Evolutionary conservation across 305 asterid species (phyloP).

Genomic region (Fraxinus ornus): DNA sequence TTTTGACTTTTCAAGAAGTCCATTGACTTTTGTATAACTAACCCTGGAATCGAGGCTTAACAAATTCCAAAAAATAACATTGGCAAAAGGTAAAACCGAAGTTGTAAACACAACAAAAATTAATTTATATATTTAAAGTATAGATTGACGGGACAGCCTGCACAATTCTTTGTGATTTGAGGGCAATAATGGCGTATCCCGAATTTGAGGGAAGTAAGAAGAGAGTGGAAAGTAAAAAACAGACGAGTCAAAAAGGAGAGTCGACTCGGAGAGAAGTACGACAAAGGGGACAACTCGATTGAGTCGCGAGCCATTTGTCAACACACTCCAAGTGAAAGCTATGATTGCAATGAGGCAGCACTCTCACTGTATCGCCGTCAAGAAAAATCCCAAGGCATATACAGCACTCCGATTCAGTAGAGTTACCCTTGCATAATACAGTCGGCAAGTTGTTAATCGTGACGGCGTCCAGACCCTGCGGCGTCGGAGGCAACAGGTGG

Average conservation of each 20-base stretch:
- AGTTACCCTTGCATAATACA: conserved; percentile 28
- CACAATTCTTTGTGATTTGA: not conserved
- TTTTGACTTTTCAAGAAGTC: too few species aligned
- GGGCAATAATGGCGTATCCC: conserved; percentile 18
- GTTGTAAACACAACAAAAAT: not conserved
- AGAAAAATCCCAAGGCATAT: conserved; percentile 63
- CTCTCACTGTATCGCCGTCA: conserved; percentile 64
- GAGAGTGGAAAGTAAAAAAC: not conserved
- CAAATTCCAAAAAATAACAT: not conserved
- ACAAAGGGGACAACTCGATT: conserved; percentile 79
- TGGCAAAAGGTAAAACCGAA: not conserved
- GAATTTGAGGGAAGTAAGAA: conserved; percentile 16
- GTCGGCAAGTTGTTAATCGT: conserved; percentile 49
- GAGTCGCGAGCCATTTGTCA: conserved; percentile 68
- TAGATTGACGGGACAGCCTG: not conserved
- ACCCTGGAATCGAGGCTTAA: not conserved
- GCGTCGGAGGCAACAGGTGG: conserved; percentile 36
- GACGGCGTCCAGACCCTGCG: conserved; percentile 46
- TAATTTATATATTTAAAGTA: not conserved
- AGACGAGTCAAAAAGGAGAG: conserved; percentile 44
- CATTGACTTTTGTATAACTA: not conserved
- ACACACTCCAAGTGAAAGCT: conserved; percentile 74
- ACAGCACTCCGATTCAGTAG: conserved; percentile 52
- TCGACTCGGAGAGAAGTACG: conserved; percentile 57
- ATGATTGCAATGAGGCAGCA: conserved; percentile 61